Conservation (phyloP, 352 stramenopile species). For the Pythium aphanidermatum region DNA sequence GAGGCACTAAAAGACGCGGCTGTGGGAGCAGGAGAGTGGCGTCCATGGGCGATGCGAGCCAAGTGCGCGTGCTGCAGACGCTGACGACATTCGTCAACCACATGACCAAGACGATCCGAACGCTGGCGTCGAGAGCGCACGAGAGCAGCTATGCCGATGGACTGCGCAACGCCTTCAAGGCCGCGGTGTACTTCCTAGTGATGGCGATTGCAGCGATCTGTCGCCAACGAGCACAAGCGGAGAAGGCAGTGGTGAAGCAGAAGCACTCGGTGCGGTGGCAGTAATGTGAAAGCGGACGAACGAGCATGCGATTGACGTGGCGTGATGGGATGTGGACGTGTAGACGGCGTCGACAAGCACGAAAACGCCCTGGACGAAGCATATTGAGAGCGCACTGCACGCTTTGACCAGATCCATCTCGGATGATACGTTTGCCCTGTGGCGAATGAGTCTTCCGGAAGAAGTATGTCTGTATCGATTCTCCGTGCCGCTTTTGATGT, state of each 20-base stretch:
- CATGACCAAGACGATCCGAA: conserved; percentile 43
- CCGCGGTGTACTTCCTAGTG: conserved; percentile 65
- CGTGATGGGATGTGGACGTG: not conserved
- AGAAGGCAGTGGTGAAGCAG: conserved; percentile 60
- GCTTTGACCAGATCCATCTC: conserved; percentile 57
- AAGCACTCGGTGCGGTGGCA: no score
- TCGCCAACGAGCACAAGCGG: conserved; percentile 36
- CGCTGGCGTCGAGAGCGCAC: conserved; percentile 8
- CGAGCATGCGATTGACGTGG: no score
- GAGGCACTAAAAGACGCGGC: not conserved
- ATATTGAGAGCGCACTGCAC: conserved; percentile 49
- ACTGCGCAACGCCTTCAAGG: conserved; percentile 52
- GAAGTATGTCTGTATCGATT: conserved; percentile 27
- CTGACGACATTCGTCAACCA: conserved; percentile 55
- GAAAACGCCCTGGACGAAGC: conserved; percentile 48
- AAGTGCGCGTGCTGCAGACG: conserved; percentile 62
- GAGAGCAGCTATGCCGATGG: conserved; percentile 19
- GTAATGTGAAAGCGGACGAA: no score
- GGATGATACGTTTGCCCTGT: conserved; percentile 58
- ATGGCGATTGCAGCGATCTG: conserved; percentile 49
- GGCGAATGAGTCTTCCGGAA: conserved; percentile 76
- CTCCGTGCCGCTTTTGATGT: not conserved
- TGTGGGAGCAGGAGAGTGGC: conserved; percentile 35
- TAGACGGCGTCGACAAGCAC: not conserved
- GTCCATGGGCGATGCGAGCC: conserved; percentile 34